phyloP scores from a whole-genome alignment of 177 flowering plant genomes.

The Telopea speciosissima region DNA sequence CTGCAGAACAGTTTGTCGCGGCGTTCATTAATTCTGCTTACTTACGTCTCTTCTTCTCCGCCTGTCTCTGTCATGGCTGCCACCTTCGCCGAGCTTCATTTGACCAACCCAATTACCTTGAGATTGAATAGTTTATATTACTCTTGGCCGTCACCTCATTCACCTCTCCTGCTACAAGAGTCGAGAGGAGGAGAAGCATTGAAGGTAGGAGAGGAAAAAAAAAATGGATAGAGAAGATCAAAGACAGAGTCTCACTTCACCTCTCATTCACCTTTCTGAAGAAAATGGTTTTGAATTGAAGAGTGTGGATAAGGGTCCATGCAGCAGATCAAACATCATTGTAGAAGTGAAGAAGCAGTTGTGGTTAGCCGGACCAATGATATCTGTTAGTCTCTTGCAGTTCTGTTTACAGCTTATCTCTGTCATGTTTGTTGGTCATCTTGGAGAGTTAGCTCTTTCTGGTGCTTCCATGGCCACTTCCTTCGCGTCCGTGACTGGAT shows the following conservation, averaged over 20 bases:
- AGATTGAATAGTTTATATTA: no score
- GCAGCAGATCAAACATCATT: not conserved
- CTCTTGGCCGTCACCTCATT: no score
- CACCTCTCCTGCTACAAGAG: no score
- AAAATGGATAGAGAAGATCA: not conserved
- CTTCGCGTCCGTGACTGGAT: not conserved
- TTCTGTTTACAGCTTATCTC: not conserved
- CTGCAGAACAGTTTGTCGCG: no score
- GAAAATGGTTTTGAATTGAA: not conserved
- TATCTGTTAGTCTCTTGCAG: not conserved
- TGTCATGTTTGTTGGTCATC: conserved; percentile 5
- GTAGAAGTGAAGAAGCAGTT: not conserved
- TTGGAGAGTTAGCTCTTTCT: not conserved
- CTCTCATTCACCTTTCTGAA: not conserved
- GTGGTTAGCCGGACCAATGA: not conserved
- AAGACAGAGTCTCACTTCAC: not conserved
- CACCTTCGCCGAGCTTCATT: no score
- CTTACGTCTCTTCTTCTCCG: no score
- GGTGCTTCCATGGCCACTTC: conserved; percentile 2
- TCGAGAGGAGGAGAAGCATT: not conserved
- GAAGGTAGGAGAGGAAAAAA: not conserved
- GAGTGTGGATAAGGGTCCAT: not conserved
- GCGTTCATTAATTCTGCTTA: no score
- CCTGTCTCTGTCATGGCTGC: no score
- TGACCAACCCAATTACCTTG: no score